Conservation (phyloP, 371 early-diverging fungal species). For the Mortierella sp. region DNA sequence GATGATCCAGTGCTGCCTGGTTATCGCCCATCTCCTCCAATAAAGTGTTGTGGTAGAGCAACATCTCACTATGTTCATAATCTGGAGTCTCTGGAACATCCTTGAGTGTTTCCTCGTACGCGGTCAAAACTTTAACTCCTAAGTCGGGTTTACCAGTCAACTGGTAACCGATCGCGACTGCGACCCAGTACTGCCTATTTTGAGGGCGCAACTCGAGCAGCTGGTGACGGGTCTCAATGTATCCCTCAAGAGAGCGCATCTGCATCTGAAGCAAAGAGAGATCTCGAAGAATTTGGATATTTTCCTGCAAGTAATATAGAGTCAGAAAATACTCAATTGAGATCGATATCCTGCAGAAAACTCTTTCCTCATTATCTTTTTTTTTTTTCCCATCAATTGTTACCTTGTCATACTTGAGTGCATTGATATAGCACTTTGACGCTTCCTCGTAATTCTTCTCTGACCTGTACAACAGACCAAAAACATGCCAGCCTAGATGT, state of each 20-base stretch:
- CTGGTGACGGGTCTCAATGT: constrained; percentile 78
- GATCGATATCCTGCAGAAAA: background rate
- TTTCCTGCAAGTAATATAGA: constrained; percentile 62
- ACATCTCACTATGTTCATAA: constrained; percentile 84
- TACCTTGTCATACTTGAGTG: constrained; percentile 90
- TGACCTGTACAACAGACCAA: constrained; percentile 89
- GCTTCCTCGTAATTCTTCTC: constrained; percentile 97
- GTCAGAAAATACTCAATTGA: background rate
- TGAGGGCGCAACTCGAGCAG: constrained; percentile 79
- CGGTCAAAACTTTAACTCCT: constrained; percentile 78
- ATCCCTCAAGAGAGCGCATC: constrained; percentile 86
- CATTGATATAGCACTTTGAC: constrained; percentile 90
- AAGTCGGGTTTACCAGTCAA: constrained; percentile 79
- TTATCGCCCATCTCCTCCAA: constrained; percentile 86
- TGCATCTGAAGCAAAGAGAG: constrained; percentile 90
- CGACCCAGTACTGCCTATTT: constrained; percentile 85
- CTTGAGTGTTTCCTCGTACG: constrained; percentile 80
- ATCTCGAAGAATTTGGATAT: constrained; percentile 93
- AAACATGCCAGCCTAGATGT: constrained; percentile 94
- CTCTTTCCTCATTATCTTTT: background rate
- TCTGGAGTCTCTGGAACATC: constrained; percentile 63
- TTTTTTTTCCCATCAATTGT: background rate
- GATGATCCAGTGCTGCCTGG: constrained; percentile 79
- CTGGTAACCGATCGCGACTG: constrained; percentile 89
- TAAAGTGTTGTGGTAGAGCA: constrained; percentile 81